Evolutionary conservation across 805 yeast genomes (phyloP).

Genomic region (Candida insectorum): DNA sequence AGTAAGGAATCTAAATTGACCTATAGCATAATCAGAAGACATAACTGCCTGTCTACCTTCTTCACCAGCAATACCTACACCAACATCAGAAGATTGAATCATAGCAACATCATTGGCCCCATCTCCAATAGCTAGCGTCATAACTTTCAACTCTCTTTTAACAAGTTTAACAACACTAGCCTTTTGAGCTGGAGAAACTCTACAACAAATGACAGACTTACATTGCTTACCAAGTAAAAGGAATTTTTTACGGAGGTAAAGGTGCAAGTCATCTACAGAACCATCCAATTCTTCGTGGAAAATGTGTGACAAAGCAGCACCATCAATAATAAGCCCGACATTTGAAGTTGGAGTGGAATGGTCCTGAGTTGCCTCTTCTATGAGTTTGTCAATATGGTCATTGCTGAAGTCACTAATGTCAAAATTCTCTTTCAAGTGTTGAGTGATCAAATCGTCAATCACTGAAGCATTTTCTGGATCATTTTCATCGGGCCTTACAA

Average conservation of each 20-base stretch:
- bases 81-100: constrained; percentile 86
- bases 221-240: constrained; percentile 74
- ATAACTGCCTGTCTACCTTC: constrained; percentile 88
- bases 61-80: constrained; percentile 89
- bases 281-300: constrained; percentile 26
- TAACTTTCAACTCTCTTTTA: constrained; percentile 69
- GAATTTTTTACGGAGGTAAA: constrained; percentile 49
- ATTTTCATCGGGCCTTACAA: constrained; percentile 41
- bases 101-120: constrained; percentile 89
- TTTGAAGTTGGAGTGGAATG: constrained; percentile 69
- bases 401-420: constrained; percentile 36
- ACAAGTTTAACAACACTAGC: constrained; percentile 80
- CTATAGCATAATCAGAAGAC: constrained; percentile 85
- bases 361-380: constrained; percentile 43
- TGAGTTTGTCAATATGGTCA: constrained; percentile 61
- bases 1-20: constrained; percentile 72
- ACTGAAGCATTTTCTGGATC: constrained; percentile 19
- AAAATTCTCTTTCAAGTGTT: constrained; percentile 48
- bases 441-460: constrained; percentile 17
- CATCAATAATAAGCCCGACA: constrained; percentile 73
- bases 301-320: constrained; percentile 62
- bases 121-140: constrained; percentile 87
- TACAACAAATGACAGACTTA: constrained; percentile 77
- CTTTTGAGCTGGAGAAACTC: constrained; percentile 86
- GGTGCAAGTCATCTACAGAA: constrained; percentile 7